Evolutionary conservation across 2,329 filamentous ascomycete species (phyloP), one percentile per base, ranked within the genome.

Genomic region (Pestalotiopsis sp.): DNA sequence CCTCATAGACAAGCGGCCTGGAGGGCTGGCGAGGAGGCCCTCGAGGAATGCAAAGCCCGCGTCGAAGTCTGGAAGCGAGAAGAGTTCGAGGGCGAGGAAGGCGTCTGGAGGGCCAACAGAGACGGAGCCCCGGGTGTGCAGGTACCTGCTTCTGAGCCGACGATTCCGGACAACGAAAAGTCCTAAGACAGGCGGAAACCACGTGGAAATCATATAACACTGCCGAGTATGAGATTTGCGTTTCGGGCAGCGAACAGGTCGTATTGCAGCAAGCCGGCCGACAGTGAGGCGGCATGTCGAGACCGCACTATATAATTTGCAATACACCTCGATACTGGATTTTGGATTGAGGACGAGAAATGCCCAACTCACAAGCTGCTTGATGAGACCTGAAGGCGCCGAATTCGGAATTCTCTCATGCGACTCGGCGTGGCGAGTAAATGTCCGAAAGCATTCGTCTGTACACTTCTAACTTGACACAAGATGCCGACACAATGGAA

Each of bases 61-160:
- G 93, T 93, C n/a, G 96, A 99, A 83, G 91, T 99, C 57, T 98
- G 95, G 95, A 98, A 98, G 83, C 85, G 90, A 72, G 95, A 98
- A 83, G 92, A 94, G 78, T 98, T 98, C 84, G 89, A 87, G 60
- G 91, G 88, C 1, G 91, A 90, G 25, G 91, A 92, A 71, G 93
- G 91, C 6, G 87, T 96, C 59, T 98, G 95, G 95, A 91, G 94
- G 81, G 93, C 93, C 70, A 98, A 98, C 81, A 83, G 91, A 72
- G 94, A 97, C 80, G 92, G 92, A 11, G 83, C 85, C 69, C 80
- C 82, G 62, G 91, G 90, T 6, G 83, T 85, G 59, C 84, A 80
- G 73, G 79, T 87, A 69, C 75, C 78, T 38, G 25, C 56, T 45
- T 60, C 36, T 6, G 36, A 67, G n/a, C 59, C 68, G 25, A 70